Evolutionary conservation across 1,284 basidiomycete genomes (phyloP), one percentile per base, ranked within the genome.

Genomic region (Moesziomyces globuligerus): DNA sequence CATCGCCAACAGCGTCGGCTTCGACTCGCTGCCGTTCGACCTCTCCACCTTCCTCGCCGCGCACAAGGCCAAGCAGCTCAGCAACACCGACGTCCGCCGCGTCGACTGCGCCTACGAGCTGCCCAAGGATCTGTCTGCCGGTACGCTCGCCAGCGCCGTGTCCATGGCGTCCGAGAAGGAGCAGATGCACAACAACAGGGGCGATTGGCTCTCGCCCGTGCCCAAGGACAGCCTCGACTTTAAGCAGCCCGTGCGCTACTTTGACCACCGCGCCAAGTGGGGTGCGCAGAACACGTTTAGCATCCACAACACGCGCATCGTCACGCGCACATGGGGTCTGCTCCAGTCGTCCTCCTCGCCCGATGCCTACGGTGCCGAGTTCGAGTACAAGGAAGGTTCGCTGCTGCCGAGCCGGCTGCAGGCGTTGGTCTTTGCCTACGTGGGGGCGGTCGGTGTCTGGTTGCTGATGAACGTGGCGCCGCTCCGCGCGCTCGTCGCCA

Each of bases 291-390:
- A 86, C 81, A 74, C 89, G 40, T 91, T 94, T 88, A 83, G 84
- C 13, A 64, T 84, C 1, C 76, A 86, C 43, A 92, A 95, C 79
- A 85, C 86, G 29, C 84, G 88, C 18, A 83, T 92, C 28, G 90
- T 93, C 34, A 89, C 91, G 68, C 88, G 93, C 52, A 89, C 91
- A 21, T 91, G 89, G 85, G 91, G 89, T 11, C 85, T 94, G 26
- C 86, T 89, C 46, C 86, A 90, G 59, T 69, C 72, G 25, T 70
- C 84, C 32, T 24, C 45, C 20, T 49, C 48, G 18, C 48, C 71
- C 66, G 55, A 53, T 43, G 52, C 64, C 48, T 62, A 70, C 61
- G 52, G 67, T 75, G 1, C 72, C 84, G 18, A 91, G 3, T 91
- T 93, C 84, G 84, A 84, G 28, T 94, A 94, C 79, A 86, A 88